Conservation (phyloP, 768 basidiomycete genomes). For the Auriscalpium vulgare region DNA sequence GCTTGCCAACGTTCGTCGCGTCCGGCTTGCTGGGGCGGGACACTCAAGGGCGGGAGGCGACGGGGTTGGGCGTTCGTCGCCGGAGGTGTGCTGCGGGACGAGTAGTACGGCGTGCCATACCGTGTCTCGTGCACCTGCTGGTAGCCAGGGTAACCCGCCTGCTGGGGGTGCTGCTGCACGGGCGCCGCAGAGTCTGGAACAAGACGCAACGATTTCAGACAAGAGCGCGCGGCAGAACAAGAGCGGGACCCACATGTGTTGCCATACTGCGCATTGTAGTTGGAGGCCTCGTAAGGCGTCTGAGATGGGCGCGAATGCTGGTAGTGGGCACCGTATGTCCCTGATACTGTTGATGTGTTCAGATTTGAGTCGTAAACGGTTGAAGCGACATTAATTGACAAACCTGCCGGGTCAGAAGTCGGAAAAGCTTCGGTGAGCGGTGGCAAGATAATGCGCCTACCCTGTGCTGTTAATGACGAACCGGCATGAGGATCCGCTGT, state of each 20-base stretch:
- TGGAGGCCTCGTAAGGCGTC: constrained; percentile 1
- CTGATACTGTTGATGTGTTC: constrained; percentile 4
- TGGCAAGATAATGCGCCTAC: constrained; percentile 14
- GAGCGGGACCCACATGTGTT: background rate
- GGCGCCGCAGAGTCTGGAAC: constrained; percentile 1
- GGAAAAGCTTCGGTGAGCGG: constrained; percentile 15
- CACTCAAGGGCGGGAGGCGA: constrained; percentile 5
- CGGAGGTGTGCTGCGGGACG: constrained; percentile 8
- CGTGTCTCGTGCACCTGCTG: constrained; percentile 4
- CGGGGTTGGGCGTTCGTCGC: background rate
- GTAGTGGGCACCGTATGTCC: constrained; percentile 3
- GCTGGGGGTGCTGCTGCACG: background rate
- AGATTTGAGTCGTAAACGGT: constrained; percentile 9
- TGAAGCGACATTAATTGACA: constrained; percentile 8
- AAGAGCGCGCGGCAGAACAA: background rate
- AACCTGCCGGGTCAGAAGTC: constrained; percentile 13
- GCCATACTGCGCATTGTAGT: too few species aligned
- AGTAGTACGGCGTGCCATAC: background rate
- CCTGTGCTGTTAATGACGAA: constrained; percentile 13
- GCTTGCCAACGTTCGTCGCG: background rate
- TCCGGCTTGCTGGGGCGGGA: background rate
- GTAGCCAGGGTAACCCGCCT: background rate
- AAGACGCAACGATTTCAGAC: too few species aligned
- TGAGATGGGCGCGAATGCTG: constrained; percentile 7
- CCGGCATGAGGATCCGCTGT: constrained; percentile 12